Evolutionary conservation across 331 rosid species (phyloP), one percentile per base, ranked within the genome.

Genomic region (Cydonia oblonga): DNA sequence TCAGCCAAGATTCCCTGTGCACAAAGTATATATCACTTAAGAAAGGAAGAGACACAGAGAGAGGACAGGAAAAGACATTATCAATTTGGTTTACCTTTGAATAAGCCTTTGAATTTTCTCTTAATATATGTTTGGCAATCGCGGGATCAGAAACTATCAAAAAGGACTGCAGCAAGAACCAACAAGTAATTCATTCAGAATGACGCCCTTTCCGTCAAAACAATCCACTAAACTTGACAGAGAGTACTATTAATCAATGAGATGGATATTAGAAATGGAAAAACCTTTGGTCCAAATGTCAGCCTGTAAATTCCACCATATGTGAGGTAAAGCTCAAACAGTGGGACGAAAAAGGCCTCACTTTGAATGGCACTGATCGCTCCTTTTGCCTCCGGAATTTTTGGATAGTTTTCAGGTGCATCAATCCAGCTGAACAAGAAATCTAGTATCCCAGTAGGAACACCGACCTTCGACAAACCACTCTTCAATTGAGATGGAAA

Each of bases 1-100:
- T 93, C 98, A 72, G 98, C 98, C 88, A 93, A 84, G 78, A 93
- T 90, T 40, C 98, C 98, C 98, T 93, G 92, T 73, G 74, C 60
- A 51, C 68, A 59, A 57, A 83, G 68, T 75, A 60, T 72, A 44
- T 64, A 54, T 62, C 66, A 64, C 33, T 49, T 59, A 44, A 40
- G 26, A 68, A 23, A 68, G 66, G 69, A 25, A 40, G n/a, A 71
- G 38, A 2, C n/a, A 53, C 40, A 16, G 64, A 53, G 69, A 52
- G 23, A 76, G 76, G 65, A 16, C 66, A 70, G 53, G 66, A 11
- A 13, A 16, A 26, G 26, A 58, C 70, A 72, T 73, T 19, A 72
- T 35, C 60, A 70, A 52, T 28, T 59, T 23, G 66, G 68, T 68
- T 79, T 83, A 93, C 98, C 96, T 93, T 93, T 26, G 98, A 93